Evolutionary conservation across 2,329 filamentous ascomycete species (phyloP), one percentile per base, ranked within the genome.

Genomic region (Neonectria ditissima): DNA sequence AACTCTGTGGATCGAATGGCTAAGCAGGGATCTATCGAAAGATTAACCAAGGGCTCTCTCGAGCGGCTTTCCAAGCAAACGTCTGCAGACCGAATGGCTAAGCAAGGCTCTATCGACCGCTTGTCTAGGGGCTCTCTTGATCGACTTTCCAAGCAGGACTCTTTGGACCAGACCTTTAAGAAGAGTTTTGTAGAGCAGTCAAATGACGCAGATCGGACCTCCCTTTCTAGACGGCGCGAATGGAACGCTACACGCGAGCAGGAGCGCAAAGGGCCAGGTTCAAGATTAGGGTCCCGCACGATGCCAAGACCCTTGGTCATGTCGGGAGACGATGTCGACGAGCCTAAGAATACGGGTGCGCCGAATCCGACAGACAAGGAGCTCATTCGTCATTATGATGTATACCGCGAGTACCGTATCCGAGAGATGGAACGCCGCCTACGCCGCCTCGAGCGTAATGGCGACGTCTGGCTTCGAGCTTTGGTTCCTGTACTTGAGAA

Each of bases 381-480:
- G 58, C 73, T 81, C 10, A 58, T 79, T 18, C 69, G 73, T 5
- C 76, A 78, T 9, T 81, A 83, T 62, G 79, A 83, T 51, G 76
- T 74, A 4, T 78, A 82, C 28, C 75, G 78, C 10, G 80, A 82
- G 62, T 75, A 78, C 20, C 81, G 79, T 8, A 73, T 83, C 16
- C 77, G 77, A 24, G 84, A 86, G 41, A 81, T 85, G 74, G 83
- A 85, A 65, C 77, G 77, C 11, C 80, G 84, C 1, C 71, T 86
- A 13, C 78, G 79, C 7, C 76, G 77, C 16, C 76, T 86, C 2
- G 84, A 86, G 73, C 76, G 78, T 16, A 82, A 83, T 52, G 80
- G 81, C 43, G 82, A 85, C 41, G 73, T 81, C 3, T 82, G 81
- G 79, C 72, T 82, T 44, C 75, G 79, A 14, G 79, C 82, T 2